Base-by-base conservation (phyloP, 192 early-diverging fungal species). In the Linnemannia elongata region DNA sequence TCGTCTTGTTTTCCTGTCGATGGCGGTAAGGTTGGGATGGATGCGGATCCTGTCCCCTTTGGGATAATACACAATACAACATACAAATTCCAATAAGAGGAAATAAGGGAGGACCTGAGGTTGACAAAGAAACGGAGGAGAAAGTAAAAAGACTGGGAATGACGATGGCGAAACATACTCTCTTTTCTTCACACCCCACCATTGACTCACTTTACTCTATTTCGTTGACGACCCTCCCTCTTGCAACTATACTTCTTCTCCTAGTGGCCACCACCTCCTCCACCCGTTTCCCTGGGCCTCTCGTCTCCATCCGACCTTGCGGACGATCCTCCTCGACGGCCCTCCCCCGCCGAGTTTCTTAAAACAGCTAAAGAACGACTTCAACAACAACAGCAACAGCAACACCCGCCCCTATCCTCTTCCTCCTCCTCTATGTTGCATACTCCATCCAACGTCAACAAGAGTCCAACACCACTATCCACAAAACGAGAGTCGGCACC, bases 401-500 rank as follows among this genome's bases (percentile, higher is more conserved):
- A 66, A 33, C 27, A 66, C 0, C 60, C n/a, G 27, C 60, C 30
- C 1, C 30, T 30, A 12, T 33, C 30, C 13, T 33, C 13, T 12
- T 45, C 30, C 33, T 75, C 77, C 10, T 75, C 60, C 4, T 68
- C 72, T 8, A 83, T 84, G 82, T 77, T 79, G 8, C 72, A 57
- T 6, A 79, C 76, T n/a, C 24, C 82, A 6, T 54, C 38, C 52
- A 77, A 42, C 76, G 41, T 30, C 35, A 82, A 77, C n/a, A 72
- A 60, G 52, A 52, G 68, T 24, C 6, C 47, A 47, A 55, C 60
- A 22, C 15, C 57, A 2, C 44, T 1, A 20, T 33, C 44, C 5
- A 75, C 66, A 12, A 66, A 63, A n/a, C 72, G 82, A 1, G 77
- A 78, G 13, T 84, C 82, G 52, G 82, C 82, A 24, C 82, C 82